phyloP scores from a whole-genome alignment of 805 yeast species.

The Suhomyces pyralidae region DNA sequence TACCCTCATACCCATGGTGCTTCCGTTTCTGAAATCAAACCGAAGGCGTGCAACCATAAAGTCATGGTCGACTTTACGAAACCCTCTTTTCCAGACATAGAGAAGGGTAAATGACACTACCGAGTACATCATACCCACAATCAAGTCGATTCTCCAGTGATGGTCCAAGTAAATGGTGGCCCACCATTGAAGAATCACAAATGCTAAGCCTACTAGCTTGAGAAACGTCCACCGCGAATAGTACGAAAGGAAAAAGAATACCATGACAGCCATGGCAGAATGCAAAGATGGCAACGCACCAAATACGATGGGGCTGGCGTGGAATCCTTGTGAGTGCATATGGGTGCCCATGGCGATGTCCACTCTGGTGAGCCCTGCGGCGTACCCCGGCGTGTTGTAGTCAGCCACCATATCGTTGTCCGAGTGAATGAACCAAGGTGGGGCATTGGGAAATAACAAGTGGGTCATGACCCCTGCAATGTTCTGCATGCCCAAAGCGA shows the following conservation, averaged over 20 bases:
- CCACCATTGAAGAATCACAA: conserved; percentile 67
- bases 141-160: conserved; percentile 64
- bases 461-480: conserved; percentile 60
- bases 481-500: conserved; percentile 60
- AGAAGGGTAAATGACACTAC: conserved; percentile 41
- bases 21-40: conserved; percentile 40
- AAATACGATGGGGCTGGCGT: conserved; percentile 65
- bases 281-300: conserved; percentile 65
- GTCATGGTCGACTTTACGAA: conserved; percentile 32
- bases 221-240: conserved; percentile 35
- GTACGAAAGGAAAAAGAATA: conserved; percentile 43
- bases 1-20: conserved; percentile 65
- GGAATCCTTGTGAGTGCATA: conserved; percentile 59
- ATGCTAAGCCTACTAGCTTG: conserved; percentile 37
- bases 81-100: conserved; percentile 23
- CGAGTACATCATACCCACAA: conserved; percentile 55
- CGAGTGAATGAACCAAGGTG: conserved; percentile 69
- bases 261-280: conserved; percentile 59
- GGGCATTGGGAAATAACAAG: conserved; percentile 63
- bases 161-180: conserved; percentile 71
- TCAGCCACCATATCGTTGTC: conserved; percentile 57
- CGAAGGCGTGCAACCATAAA: conserved; percentile 37
- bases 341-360: conserved; percentile 62
- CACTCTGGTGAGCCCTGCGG: conserved; percentile 68
- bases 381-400: conserved; percentile 64